Base-by-base conservation (phyloP, 768 basidiomycete genomes). In the Pilatotrama ljubarskyi region DNA sequence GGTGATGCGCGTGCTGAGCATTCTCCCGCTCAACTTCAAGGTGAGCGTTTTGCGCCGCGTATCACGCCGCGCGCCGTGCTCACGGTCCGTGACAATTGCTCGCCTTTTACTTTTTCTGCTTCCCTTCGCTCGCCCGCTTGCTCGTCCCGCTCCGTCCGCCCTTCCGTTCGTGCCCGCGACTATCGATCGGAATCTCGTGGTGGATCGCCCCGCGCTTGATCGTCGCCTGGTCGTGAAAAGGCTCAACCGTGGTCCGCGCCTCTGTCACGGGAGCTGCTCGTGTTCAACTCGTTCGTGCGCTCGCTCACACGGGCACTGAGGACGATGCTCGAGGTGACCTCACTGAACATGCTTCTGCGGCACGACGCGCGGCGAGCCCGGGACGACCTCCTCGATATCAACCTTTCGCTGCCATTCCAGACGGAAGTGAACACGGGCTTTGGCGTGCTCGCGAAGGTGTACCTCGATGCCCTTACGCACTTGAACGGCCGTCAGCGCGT, bases 241-340 rank as follows among this genome's bases (percentile, higher is more conserved):
- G 61, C 92, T 36, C 90, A 89, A 73, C 85, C 91, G 64, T 99
- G 97, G 97, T 90, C 88, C 40, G 97, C 96, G 25, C 97, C 97
- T 41, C 78, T 99, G 49, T 98, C 96, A 66, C 90, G 97, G 61
- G 96, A 98, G 74, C 78, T 99, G 60, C 81, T 99, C 50, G 95
- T 97, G 61, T 99, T 98, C 84, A 99, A 99, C 80, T 94, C 95
- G 48, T 98, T 98, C 73, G 87, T 97, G 69, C 88, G 93, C 51
- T 91, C 93, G 51, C 79, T 98, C 62, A 91, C 93, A 57, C 89
- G 95, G 59, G 91, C 95, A 26, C 80, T 98, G 59, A 86, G 97
- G 63, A 90, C 90, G 58, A 80, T 98, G 66, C 76, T 97, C 62
- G 97, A 99, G 75, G 89, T 95, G 58, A 87, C 92, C 41, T 87